Base-by-base conservation (phyloP, 1,284 basidiomycete species). In the Coniferiporia sulphurascens region DNA sequence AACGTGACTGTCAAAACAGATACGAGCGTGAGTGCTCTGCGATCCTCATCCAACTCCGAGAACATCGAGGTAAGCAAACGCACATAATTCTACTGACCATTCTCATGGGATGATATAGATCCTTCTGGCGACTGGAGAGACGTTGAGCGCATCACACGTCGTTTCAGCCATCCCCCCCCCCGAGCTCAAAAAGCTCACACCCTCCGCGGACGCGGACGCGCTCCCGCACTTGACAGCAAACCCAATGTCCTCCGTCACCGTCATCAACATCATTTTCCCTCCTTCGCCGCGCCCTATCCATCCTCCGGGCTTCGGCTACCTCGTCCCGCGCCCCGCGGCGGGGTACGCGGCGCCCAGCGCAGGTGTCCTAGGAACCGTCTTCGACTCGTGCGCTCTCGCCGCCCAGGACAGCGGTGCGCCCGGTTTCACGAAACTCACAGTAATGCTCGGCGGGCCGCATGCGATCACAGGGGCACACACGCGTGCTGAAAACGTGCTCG, bases 401-500 rank as follows among this genome's bases (percentile, higher is more conserved):
- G 80, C 78, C 13, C 90, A 95, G 65, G 90, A 94, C 67, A 71
- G 70, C 45, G 64, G 65, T 61, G 50, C 56, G 15, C 49, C 60
- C 4, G 65, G 56, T 12, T 73, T 81, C 66, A 82, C 77, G 27
- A 97, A 97, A 70, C 71, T 97, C 62, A 95, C 95, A 0, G 83
- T 95, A 54, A 97, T 99, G 93, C 76, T 95, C 43, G 95, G 95
- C 12, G 95, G 95, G 0, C 90, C 91, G 0, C 84, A 89, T 70
- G 78, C 77, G 69, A 68, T 77, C 1, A 72, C 76, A 3, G 73
- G 64, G 2, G 63, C 67, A 32, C 48, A 63, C 15, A 63, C 66
- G 45, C 50, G 55, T 46, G 49, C 45, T 21, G 45, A 77, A 66
- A 52, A 58, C 43, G 48, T 61, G 65, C 52, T 60, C 64, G 12